These are phyloP conservation scores for Ensete glaucum DNA, from an alignment of 176 grass and related monocot genomes.

Conservation along the genomic window DNA sequence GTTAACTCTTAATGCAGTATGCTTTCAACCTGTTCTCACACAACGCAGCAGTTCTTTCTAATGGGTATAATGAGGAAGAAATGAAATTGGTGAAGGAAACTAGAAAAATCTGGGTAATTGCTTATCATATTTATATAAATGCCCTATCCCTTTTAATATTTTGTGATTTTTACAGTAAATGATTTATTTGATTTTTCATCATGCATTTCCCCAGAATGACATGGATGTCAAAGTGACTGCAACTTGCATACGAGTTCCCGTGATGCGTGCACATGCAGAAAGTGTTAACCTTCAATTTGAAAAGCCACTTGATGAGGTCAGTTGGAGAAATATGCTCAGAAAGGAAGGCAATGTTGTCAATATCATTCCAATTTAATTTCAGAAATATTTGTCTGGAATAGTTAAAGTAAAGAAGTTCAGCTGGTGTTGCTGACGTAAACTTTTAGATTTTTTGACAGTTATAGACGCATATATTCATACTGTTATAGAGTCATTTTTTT, in stretches of 20 bases:
- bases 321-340: constrained; percentile 14
- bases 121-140: not conserved
- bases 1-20: constrained; percentile 49
- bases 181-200: not conserved
- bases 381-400: not conserved
- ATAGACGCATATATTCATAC: not conserved
- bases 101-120: constrained; percentile 78
- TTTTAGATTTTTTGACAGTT: not conserved
- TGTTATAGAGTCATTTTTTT: not conserved
- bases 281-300: constrained; percentile 92
- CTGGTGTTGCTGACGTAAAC: not conserved
- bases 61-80: constrained; percentile 97
- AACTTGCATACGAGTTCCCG: constrained; percentile 89
- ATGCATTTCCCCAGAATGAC: constrained; percentile 44
- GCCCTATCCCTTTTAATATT: not conserved
- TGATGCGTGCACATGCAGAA: constrained; percentile 85
- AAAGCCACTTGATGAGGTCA: constrained; percentile 90
- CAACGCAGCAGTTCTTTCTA: constrained; percentile 74
- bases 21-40: constrained; percentile 98
- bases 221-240: constrained; percentile 79
- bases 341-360: not conserved
- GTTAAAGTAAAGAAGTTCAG: not conserved
- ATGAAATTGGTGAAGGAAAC: constrained; percentile 98
- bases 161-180: not conserved
- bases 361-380: not conserved